Conservation (phyloP, 306 rosid species). For the Malus orientalis region DNA sequence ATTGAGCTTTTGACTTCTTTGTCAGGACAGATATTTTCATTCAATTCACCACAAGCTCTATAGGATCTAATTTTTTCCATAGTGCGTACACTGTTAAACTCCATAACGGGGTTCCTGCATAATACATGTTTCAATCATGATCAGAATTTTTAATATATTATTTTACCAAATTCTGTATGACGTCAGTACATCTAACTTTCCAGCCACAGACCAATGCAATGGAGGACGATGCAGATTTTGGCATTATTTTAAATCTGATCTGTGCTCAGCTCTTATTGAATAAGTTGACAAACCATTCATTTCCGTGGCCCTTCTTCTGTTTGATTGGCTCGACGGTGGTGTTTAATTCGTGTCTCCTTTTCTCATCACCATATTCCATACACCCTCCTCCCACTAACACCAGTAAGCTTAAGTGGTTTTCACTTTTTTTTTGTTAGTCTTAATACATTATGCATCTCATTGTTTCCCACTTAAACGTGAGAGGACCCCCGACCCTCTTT, state of each 20-base stretch:
- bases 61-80: too few species aligned
- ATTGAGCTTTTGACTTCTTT: too few species aligned
- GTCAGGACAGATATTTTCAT: too few species aligned
- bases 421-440: not conserved
- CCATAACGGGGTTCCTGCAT: not conserved
- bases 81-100: not conserved
- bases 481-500: not conserved
- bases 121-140: not conserved
- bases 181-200: constrained; percentile 2
- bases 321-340: constrained; percentile 1
- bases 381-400: not conserved
- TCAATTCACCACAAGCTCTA: too few species aligned
- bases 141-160: too few species aligned
- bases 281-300: not conserved
- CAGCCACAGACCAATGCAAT: not conserved
- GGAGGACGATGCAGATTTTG: not conserved
- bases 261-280: not conserved
- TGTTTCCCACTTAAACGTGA: constrained; percentile 6
- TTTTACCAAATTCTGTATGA: not conserved
- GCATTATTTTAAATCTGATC: not conserved
- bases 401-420: not conserved
- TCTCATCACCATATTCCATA: not conserved
- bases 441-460: not conserved
- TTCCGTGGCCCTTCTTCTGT: not conserved
- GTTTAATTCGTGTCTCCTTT: not conserved